A percentile compares a stretch with the other conserved stretches of the same genome.
These are phyloP conservation scores for Agapanthus africanus DNA, from an alignment of 106 monocot genomes.

Conservation along the genomic window DNA sequence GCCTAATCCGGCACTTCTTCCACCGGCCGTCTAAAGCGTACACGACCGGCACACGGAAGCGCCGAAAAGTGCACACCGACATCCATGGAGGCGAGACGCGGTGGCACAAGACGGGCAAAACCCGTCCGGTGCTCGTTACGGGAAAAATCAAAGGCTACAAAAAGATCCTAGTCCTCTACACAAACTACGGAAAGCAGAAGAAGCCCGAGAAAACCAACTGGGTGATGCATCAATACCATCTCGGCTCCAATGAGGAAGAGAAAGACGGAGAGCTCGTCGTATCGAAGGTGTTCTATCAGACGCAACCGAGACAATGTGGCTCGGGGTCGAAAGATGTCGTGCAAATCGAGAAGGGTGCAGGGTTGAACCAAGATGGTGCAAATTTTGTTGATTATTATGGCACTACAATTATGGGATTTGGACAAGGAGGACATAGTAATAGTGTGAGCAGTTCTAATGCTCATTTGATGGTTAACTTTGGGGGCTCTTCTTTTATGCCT, in stretches of 20 bases:
- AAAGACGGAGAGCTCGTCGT: constrained; percentile 34
- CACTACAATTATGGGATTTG: background rate
- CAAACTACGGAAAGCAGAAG: constrained; percentile 44
- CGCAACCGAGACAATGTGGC: constrained; percentile 46
- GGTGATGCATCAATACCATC: constrained; percentile 45
- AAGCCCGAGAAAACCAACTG: constrained; percentile 60
- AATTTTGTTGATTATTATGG: background rate
- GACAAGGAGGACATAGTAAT: background rate
- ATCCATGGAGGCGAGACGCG: constrained; percentile 40
- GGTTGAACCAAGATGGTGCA: background rate
- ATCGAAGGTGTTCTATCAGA: constrained; percentile 51
- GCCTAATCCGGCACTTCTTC: constrained; percentile 50
- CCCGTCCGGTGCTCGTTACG: constrained; percentile 23
- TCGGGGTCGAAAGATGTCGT: background rate
- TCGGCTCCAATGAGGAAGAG: constrained; percentile 41
- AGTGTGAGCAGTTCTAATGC: constrained; percentile 3
- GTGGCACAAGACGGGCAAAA: constrained; percentile 37
- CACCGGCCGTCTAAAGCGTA: constrained; percentile 51
- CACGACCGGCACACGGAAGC: constrained; percentile 30
- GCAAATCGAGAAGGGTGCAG: background rate
- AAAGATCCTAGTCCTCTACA: constrained; percentile 51
- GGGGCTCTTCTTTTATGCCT: background rate
- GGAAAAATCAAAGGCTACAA: constrained; percentile 20
- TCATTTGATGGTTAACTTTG: too few species aligned
- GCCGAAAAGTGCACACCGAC: constrained; percentile 40